Evolutionary conservation across 495 filamentous ascomycete genomes (phyloP), one percentile per base, ranked within the genome.

Genomic region (Trichoderma orchidacearum): DNA sequence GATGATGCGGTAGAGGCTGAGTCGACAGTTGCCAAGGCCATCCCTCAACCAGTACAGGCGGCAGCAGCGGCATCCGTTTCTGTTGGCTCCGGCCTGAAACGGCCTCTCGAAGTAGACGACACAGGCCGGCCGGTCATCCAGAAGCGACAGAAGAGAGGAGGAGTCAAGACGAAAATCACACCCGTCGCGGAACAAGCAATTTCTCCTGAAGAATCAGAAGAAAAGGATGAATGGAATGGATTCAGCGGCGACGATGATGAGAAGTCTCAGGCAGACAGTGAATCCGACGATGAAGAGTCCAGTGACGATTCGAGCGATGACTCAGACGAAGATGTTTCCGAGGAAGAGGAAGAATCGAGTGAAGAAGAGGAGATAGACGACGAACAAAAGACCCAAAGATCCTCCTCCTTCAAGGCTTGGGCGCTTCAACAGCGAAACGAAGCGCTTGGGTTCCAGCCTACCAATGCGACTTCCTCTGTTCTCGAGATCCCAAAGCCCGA

Each of bases 351-450:
- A 23, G 70, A 70, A 17, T 63, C 38, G 8, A 62, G 61, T 23
- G 65, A 68, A 15, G 61, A 56, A 4, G 57, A 62, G 18, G 58
- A 61, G 9, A 59, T 61, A 34, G 63, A 61, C 2, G 62, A 64
- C 8, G 59, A 9, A 62, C 68, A 3, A 58, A 62, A 7, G 36
- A 71, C 75, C 18, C 64, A 76, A 25, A 72, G 75, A 45, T 76
- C 73, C 32, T 80, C 76, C 6, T 89, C 90, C n/a, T 98, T 98
- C 76, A 96, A 96, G 69, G 76, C 82, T 12, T 98, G 93, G 93
- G 93, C 94, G 13, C 81, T 82, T 28, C 82, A 87, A 60, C 86
- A 90, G 66, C 80, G 90, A 53, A 94, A 95, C 64, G 81, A 89
- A 60, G 83, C 84, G 8, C 67, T 77, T 32, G 78, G 78, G 1